Conservation (phyloP, 345 rosid genomes). For the Eucalyptus regnans region DNA sequence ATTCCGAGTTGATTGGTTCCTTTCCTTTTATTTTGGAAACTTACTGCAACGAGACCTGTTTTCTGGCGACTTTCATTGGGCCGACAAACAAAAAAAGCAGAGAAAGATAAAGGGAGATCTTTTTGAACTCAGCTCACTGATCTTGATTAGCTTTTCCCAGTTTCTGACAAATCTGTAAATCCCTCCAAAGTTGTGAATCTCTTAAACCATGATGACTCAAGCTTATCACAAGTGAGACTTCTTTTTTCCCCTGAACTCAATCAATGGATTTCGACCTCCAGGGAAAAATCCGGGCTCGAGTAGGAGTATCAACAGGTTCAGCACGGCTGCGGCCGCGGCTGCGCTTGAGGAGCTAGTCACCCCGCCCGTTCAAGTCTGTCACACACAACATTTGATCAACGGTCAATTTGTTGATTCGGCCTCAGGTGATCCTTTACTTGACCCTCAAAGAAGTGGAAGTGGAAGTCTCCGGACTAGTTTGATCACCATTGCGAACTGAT, state of each 20-base stretch:
- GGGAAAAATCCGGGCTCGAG: neutral
- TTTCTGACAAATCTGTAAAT: neutral
- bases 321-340: neutral
- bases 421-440: neutral
- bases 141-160: neutral
- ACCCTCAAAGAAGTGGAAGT: neutral
- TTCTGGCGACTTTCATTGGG: neutral
- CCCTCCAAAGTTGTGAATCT: neutral
- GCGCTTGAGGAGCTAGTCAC: neutral
- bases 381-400: conserved; percentile 4
- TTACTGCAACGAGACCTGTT: neutral
- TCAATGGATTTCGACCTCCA: neutral
- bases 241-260: neutral
- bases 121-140: neutral
- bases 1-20: neutral
- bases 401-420: neutral
- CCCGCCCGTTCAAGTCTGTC: neutral
- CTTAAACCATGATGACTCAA: neutral
- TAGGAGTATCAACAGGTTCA: neutral
- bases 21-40: neutral
- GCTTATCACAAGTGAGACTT: neutral
- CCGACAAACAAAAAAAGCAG: neutral
- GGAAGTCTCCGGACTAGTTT: neutral
- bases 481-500: neutral
- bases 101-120: neutral